These are phyloP conservation scores for Climacium dendroides DNA, from an alignment of 225 moss, liverwort and hornwort species.

Conservation along the genomic window DNA sequence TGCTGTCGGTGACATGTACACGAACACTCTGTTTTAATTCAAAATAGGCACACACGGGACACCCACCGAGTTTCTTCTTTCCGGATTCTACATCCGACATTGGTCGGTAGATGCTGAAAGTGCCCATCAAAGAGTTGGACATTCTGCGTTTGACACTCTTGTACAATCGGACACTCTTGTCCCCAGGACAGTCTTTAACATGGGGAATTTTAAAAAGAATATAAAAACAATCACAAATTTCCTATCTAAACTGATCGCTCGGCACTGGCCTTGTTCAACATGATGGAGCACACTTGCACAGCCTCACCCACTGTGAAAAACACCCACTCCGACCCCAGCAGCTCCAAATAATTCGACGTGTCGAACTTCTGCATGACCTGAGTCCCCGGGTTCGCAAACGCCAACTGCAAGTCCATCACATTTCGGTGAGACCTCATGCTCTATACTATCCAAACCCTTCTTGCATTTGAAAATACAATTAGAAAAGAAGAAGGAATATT, in stretches of 20 bases:
- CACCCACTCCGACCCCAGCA: constrained; percentile 47
- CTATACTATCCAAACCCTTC: not conserved
- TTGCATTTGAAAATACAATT: not conserved
- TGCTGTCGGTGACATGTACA: not conserved
- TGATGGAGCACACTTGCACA: constrained; percentile 19
- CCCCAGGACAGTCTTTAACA: not conserved
- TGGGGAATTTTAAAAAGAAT: not conserved
- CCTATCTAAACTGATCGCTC: constrained; percentile 5
- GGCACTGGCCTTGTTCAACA: not conserved
- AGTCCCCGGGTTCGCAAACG: constrained; percentile 38
- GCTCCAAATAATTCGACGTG: not conserved
- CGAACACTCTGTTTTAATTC: not conserved
- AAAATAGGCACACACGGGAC: not conserved
- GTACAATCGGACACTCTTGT: not conserved
- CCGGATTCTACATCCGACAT: not conserved
- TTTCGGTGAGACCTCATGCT: not conserved
- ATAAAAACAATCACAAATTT: not conserved
- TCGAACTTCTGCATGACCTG: constrained; percentile 38
- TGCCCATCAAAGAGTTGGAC: not conserved
- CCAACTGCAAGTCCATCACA: constrained; percentile 24
- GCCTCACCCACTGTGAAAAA: constrained; percentile 47
- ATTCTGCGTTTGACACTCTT: not conserved
- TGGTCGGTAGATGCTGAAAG: not conserved
- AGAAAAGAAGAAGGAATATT: not conserved
- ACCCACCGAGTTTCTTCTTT: not conserved